Conservation (phyloP, 2,329 filamentous ascomycete species). For the Lachnum nothofagi region DNA sequence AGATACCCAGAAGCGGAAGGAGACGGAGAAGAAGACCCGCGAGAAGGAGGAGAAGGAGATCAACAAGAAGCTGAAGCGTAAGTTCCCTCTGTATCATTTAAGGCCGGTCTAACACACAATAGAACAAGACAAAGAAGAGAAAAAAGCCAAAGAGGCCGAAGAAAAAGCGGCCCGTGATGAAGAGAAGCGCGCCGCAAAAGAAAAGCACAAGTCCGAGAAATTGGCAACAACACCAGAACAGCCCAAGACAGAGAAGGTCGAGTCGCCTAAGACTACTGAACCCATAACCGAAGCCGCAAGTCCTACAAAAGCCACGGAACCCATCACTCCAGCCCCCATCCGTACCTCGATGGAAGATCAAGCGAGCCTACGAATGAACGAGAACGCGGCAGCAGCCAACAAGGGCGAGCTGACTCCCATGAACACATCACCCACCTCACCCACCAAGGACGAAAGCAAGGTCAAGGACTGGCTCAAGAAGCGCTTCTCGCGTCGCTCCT, state of each 20-base stretch:
- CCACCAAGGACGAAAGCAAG: slow-evolving; percentile 17
- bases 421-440: slow-evolving; percentile 15
- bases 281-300: slow-evolving; percentile 1
- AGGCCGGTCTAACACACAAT: slow-evolving; percentile 18
- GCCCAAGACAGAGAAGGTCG: too few species aligned
- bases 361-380: slow-evolving; percentile 22
- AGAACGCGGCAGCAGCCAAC: slow-evolving; percentile 21
- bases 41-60: slow-evolving; percentile 51
- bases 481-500: slow-evolving; percentile 41
- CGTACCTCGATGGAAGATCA: slow-evolving; percentile 30
- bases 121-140: slow-evolving; percentile 38
- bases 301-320: slow-evolving; percentile 1
- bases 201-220: slow-evolving; percentile 47
- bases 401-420: slow-evolving; percentile 19
- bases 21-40: slow-evolving; percentile 50
- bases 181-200: slow-evolving; percentile 46
- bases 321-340: slow-evolving; percentile 12
- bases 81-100: slow-evolving; percentile 28
- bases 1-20: slow-evolving; percentile 58
- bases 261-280: slow-evolving; percentile 1
- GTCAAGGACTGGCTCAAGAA: slow-evolving; percentile 52
- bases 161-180: slow-evolving; percentile 51
- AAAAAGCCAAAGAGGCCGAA: slow-evolving; percentile 42
- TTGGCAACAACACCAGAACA: slow-evolving; percentile 5
- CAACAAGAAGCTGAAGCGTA: slow-evolving; percentile 55